Evolutionary conservation across 164 flowering plant species (phyloP).

Genomic region (Nelumbo lutea): DNA sequence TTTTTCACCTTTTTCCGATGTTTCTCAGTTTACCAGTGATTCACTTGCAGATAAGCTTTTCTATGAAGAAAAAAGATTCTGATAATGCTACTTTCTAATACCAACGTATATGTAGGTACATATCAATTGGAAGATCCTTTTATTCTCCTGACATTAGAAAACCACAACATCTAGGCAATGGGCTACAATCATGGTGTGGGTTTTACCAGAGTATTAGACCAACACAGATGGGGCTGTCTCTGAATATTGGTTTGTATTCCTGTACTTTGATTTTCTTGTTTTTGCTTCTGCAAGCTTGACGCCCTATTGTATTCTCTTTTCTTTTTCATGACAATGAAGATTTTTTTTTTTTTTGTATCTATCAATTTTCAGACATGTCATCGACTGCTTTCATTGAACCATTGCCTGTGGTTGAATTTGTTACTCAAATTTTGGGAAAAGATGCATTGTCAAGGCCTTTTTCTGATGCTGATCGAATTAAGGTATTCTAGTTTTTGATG

Average conservation of each 20-base stretch:
- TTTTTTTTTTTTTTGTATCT: background rate
- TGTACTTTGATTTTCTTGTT: background rate
- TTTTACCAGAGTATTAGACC: no score
- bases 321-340: background rate
- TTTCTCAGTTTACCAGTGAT: no score
- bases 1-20: background rate
- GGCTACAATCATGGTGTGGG: no score
- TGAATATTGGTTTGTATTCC: background rate
- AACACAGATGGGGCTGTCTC: no score
- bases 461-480: slow-evolving; percentile 67
- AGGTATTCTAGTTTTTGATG: slow-evolving; percentile 29
- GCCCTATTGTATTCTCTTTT: background rate
- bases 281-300: slow-evolving; percentile 2
- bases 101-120: no score
- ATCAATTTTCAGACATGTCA: slow-evolving; percentile 46
- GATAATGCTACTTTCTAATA: background rate
- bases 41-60: no score
- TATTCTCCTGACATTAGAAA: no score
- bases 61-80: background rate
- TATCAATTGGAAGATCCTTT: no score
- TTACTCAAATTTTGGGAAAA: slow-evolving; percentile 45
- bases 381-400: slow-evolving; percentile 72
- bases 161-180: no score
- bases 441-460: slow-evolving; percentile 49
- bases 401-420: slow-evolving; percentile 70